Percentiles rank a stretch among this genome's conserved stretches.
These are phyloP conservation scores for Chalciporus piperatoides DNA, from an alignment of 1,284 basidiomycete genomes.

Conservation along the genomic window DNA sequence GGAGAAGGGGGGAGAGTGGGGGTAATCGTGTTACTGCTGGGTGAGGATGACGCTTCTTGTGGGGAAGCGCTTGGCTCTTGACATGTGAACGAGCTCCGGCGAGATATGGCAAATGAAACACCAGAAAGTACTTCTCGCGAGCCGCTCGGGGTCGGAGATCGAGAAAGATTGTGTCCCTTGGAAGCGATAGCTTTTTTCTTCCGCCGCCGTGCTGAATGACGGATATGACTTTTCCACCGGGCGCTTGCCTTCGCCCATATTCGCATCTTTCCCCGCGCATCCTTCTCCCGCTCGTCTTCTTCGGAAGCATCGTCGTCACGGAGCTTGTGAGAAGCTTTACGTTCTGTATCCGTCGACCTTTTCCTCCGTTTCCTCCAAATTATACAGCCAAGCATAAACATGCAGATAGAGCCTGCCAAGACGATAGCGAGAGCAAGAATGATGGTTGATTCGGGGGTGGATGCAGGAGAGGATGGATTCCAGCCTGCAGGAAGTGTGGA, in stretches of 20 bases:
- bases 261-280: conserved; percentile 48
- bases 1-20: conserved; percentile 1
- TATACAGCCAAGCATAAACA: conserved; percentile 53
- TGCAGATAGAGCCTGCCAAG: conserved; percentile 53
- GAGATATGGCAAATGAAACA: conserved; percentile 2
- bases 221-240: conserved; percentile 59
- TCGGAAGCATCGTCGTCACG: conserved; percentile 25
- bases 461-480: conserved; percentile 34
- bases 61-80: conserved; percentile 2
- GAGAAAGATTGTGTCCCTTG: conserved; percentile 21
- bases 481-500: conserved; percentile 55
- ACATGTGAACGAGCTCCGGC: conserved; percentile 15
- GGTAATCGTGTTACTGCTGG: neutral
- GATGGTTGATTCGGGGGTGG: conserved; percentile 41
- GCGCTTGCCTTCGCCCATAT: conserved; percentile 59
- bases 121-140: conserved; percentile 5
- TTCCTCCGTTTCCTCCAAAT: conserved; percentile 52
- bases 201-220: conserved; percentile 53
- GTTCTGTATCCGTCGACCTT: conserved; percentile 30
- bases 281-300: conserved; percentile 39
- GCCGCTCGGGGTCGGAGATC: conserved; percentile 18
- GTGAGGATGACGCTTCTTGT: neutral
- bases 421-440: conserved; percentile 60
- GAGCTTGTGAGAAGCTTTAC: conserved; percentile 19
- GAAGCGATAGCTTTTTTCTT: conserved; percentile 38